These are phyloP conservation scores for Alternaria sp. DNA, from an alignment of 2,329 filamentous ascomycete species.

Conservation along the genomic window DNA sequence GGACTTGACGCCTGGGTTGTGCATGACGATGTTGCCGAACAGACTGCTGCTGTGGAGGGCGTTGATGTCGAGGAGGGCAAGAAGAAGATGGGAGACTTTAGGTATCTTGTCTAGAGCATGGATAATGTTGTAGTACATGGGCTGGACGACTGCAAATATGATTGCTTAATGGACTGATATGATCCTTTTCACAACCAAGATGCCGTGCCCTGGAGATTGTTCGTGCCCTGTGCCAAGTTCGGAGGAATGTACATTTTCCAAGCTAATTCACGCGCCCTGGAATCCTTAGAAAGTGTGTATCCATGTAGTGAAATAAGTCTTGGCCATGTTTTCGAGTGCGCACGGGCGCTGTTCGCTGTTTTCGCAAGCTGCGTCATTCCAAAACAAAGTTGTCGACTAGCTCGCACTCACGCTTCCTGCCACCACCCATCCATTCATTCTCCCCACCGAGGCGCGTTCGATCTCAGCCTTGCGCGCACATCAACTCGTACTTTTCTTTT, in stretches of 20 bases:
- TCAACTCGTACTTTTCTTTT: constrained; percentile 4
- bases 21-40: constrained; percentile 39
- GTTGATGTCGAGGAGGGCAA: constrained; percentile 41
- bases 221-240: neutral
- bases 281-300: too few species aligned
- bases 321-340: neutral
- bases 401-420: constrained; percentile 1
- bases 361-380: constrained; percentile 8
- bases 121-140: neutral
- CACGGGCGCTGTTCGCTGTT: neutral
- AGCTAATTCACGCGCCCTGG: too few species aligned
- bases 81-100: constrained; percentile 41
- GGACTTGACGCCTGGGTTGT: constrained; percentile 41
- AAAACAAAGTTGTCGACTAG: constrained; percentile 14
- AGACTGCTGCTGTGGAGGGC: constrained; percentile 42
- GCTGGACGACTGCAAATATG: neutral
- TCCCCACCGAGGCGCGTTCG: constrained; percentile 21
- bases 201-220: neutral
- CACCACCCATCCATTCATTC: constrained; percentile 7
- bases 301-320: neutral
- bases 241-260: too few species aligned
- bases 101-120: constrained; percentile 39
- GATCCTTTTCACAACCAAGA: neutral
- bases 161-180: neutral
- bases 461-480: constrained; percentile 10